Evolutionary conservation across 192 early-diverging fungal species (phyloP), one percentile per base, ranked within the genome.

Genomic region (Backusella morwellensis): DNA sequence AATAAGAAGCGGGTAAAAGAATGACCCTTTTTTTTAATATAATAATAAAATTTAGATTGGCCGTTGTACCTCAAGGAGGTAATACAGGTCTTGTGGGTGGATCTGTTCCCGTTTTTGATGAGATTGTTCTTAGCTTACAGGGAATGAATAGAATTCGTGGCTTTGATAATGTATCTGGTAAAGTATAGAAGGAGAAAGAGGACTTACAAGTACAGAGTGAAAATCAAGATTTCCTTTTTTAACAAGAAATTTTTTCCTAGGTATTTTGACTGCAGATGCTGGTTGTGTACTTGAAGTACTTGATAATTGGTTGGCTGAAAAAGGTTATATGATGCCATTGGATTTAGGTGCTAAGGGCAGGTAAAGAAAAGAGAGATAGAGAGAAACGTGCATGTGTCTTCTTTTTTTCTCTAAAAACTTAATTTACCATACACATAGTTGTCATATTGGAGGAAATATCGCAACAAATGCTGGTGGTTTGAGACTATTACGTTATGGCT

Each of bases 401-500:
- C 12, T 70, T 70, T 41, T 35, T 40, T 40, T 40, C 2, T 34
- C 66, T 68, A 68, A 32, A 40, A 40, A 3, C 38, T 40, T 40
- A 40, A 14, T 6, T 3, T 56, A 44, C 66, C 4, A 47, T 6
- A 66, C 80, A 66, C 80, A 75, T 72, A 96, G 93, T 80, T 98
- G 97, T 83, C 96, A 97, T 73, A 97, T 99, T 76, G 98, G 98
- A 69, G 98, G 98, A 42, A 99, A 99, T 77, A 94, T 99, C n/a
- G 93, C 97, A 11, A 97, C 97, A 7, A 99, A 99, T 83, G 98
- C 98, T 1, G 98, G 98, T 44, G 98, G 98, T 3, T 86, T 99
- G 67, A 86, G 97, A 68, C 86, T 96, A 34, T 82, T 99, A 73
- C 92, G 98, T 21, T 99, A 99, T 82, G 98, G 98, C 35, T 92